Base-by-base conservation (phyloP, 2,329 filamentous ascomycete genomes). In the Colletotrichum plurivorum region DNA sequence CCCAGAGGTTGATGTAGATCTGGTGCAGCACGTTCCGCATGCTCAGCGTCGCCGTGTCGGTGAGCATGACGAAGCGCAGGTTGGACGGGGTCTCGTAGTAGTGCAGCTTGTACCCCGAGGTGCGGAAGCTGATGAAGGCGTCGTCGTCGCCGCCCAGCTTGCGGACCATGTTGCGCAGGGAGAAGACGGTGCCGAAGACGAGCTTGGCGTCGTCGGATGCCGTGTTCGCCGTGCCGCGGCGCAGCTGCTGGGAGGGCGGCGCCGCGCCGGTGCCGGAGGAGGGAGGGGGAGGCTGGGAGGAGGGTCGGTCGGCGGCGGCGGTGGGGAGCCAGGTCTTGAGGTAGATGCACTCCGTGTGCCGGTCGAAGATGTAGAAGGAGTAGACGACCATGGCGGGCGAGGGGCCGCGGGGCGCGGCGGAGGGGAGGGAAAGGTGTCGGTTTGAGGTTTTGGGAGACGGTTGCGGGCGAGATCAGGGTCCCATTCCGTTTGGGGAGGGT, bases 261-360 rank as follows among this genome's bases (percentile, higher is more conserved):
- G 55, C 57, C 63, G 56, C 12, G 52, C 55, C 45, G 72, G 55
- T 13, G 73, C 45, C 43, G 69, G 71, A 60, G 67, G 74, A 66
- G 69, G 64, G 62, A 67, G 64, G 71, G 82, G 82, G 54, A 85
- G 87, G 59, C 84, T 80, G 70, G 45, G 78, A 78, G 70, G 76
- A 77, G 73, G 79, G 76, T 72, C 79, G 75, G 73, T 73, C 71
- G 57, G 67, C 43, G 52, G 31, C 31, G 4, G 22, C 22, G 22
- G 22, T 4, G 22, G 89, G 87, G 48, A 91, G 85, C 95, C 95
- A 99, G 78, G 91, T 90, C 76, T 93, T 93, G 79, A 91, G 92
- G 89, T 98, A 99, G 83, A 99, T 94, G 85, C 96, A 99, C 84
- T 98, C 95, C 78, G 96, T 97, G 83, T 99, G 96, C 73, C 96